Evolutionary conservation across 2,329 filamentous ascomycete genomes (phyloP).

Genomic region (Pseudogymnoascus sp.): DNA sequence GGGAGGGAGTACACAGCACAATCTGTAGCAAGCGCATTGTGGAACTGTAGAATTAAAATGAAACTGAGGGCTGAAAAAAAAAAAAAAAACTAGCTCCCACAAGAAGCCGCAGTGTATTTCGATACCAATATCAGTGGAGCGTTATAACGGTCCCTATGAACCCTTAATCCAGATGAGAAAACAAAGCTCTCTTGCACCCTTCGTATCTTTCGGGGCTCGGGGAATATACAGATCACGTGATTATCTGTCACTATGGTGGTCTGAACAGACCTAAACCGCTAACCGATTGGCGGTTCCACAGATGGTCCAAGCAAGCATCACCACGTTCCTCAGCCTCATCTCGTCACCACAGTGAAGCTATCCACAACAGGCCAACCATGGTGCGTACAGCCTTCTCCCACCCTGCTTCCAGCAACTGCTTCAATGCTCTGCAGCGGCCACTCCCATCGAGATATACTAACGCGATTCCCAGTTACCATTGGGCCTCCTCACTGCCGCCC

Average conservation of each 20-base stretch:
- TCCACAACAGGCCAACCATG: conserved; percentile 5
- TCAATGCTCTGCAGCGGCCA: neutral
- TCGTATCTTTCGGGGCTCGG: neutral
- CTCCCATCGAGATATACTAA: neutral
- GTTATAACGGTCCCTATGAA: neutral
- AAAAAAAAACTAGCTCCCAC: neutral
- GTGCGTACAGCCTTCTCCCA: neutral
- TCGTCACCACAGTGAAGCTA: conserved; percentile 2
- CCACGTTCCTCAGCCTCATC: neutral
- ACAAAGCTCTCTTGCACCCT: too few relatives aligned
- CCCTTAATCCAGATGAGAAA: neutral
- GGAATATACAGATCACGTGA: neutral
- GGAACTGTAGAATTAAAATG: neutral
- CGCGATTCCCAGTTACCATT: conserved; percentile 48
- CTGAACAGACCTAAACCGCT: neutral
- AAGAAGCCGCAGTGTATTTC: neutral
- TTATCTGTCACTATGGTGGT: neutral
- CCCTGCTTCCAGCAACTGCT: neutral
- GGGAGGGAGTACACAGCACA: neutral
- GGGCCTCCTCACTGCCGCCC: conserved; percentile 86
- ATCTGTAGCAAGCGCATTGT: neutral
- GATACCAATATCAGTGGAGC: neutral
- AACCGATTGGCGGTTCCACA: neutral
- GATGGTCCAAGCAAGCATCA: conserved; percentile 6
- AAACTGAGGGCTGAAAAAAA: neutral